These are phyloP conservation scores for Magnaporthales sp. DNA, from an alignment of 2,329 filamentous ascomycete genomes.

Conservation along the genomic window DNA sequence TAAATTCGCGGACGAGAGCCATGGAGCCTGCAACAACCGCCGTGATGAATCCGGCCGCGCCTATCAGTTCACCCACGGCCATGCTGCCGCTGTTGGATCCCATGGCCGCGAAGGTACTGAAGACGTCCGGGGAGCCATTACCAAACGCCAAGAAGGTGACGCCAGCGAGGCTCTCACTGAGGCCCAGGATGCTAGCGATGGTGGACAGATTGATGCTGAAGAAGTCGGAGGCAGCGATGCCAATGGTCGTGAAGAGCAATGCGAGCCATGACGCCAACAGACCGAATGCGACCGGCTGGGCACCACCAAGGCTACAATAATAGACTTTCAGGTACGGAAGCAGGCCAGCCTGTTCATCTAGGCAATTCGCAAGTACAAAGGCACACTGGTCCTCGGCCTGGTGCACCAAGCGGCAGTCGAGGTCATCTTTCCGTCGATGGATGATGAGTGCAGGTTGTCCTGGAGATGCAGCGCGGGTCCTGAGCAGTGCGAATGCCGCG, in stretches of 20 bases:
- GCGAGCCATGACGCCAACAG: slow-evolving; percentile 77
- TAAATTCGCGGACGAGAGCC: slow-evolving; percentile 93
- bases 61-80: slow-evolving; percentile 89
- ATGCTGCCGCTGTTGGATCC: slow-evolving; percentile 93
- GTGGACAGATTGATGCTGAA: slow-evolving; percentile 96
- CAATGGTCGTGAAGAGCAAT: slow-evolving; percentile 90
- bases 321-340: slow-evolving; percentile 84
- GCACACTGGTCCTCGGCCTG: slow-evolving; percentile 71
- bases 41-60: slow-evolving; percentile 92
- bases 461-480: slow-evolving; percentile 2
- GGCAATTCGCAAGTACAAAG: slow-evolving; percentile 75
- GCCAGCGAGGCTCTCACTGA: slow-evolving; percentile 92
- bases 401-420: slow-evolving; percentile 73
- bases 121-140: slow-evolving; percentile 96
- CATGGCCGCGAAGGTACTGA: slow-evolving; percentile 98
- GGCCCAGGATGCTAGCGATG: slow-evolving; percentile 76
- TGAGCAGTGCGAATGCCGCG: slow-evolving; percentile 33
- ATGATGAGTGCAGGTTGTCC: background rate
- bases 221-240: slow-evolving; percentile 96
- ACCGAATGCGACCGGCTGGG: slow-evolving; percentile 68
- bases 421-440: slow-evolving; percentile 13
- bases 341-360: slow-evolving; percentile 82
- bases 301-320: slow-evolving; percentile 68
- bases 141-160: slow-evolving; percentile 96
- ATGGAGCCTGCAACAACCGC: slow-evolving; percentile 94